phyloP scores from a whole-genome alignment of 371 early-diverging fungal genomes.

The Conidiobolus incongruus region DNA sequence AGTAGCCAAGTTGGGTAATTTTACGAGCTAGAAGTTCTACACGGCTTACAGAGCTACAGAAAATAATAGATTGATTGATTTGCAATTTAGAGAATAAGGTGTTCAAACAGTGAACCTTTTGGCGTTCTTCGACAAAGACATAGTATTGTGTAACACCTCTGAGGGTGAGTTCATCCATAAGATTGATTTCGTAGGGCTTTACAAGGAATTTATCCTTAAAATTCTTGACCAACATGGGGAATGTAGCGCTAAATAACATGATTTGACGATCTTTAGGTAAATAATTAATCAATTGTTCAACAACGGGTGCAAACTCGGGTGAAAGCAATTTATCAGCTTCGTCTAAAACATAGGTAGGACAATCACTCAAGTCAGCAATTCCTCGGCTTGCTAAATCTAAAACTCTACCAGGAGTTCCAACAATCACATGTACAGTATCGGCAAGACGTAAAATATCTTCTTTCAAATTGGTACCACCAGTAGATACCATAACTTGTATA shows the following conservation, averaged over 20 bases:
- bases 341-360: constrained; percentile 87
- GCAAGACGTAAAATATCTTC: constrained; percentile 92
- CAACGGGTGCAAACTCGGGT: constrained; percentile 89
- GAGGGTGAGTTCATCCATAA: constrained; percentile 97
- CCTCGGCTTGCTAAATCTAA: constrained; percentile 82
- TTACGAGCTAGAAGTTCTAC: constrained; percentile 95
- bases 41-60: constrained; percentile 94
- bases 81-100: constrained; percentile 95
- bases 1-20: constrained; percentile 95
- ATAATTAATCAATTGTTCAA: constrained; percentile 72
- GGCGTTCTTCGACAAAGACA: constrained; percentile 92
- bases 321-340: constrained; percentile 97
- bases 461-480: constrained; percentile 92
- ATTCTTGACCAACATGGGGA: constrained; percentile 86
- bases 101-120: constrained; percentile 95
- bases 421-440: constrained; percentile 82
- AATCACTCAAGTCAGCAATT: constrained; percentile 68
- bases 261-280: constrained; percentile 80
- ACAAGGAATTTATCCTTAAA: constrained; percentile 87
- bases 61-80: constrained; percentile 98
- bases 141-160: constrained; percentile 97
- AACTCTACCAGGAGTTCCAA: constrained; percentile 96
- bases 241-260: constrained; percentile 94
- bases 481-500: constrained; percentile 88
- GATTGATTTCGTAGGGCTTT: constrained; percentile 92